Conservation (phyloP, 2,329 filamentous ascomycete species). For the Aureobasidium pullulans region DNA sequence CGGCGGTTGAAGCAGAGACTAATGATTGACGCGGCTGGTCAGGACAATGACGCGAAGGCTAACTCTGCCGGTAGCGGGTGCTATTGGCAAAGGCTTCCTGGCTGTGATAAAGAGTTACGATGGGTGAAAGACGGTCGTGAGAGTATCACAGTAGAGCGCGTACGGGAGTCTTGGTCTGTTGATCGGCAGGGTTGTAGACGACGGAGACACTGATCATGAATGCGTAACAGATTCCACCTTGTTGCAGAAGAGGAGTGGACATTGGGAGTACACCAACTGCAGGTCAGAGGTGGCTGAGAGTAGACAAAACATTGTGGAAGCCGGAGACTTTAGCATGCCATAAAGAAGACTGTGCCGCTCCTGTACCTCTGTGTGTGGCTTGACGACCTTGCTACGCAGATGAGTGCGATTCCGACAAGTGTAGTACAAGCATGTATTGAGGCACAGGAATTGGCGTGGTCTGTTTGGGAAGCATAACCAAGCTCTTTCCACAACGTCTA, state of each 20-base stretch:
- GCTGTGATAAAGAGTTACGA: slow-evolving; percentile 26
- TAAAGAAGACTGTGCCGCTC: slow-evolving; percentile 1
- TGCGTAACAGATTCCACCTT: slow-evolving; percentile 6
- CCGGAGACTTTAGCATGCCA: slow-evolving; percentile 12
- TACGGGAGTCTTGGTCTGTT: slow-evolving; percentile 40
- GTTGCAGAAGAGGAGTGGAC: not conserved
- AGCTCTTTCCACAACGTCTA: slow-evolving; percentile 30
- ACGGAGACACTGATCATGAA: not conserved
- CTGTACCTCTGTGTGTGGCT: slow-evolving; percentile 35
- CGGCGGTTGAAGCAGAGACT: slow-evolving; percentile 45
- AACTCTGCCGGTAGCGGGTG: slow-evolving; percentile 46
- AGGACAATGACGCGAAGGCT: slow-evolving; percentile 40
- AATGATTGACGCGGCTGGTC: slow-evolving; percentile 63
- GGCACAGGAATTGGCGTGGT: slow-evolving; percentile 27
- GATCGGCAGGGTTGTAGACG: slow-evolving; percentile 1
- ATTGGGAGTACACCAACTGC: slow-evolving; percentile 11
- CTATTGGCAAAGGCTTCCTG: slow-evolving; percentile 37
- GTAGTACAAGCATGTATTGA: slow-evolving; percentile 30
- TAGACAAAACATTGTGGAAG: not conserved
- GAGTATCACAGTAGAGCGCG: slow-evolving; percentile 37
- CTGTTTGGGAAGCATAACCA: slow-evolving; percentile 36
- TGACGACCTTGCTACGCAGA: slow-evolving; percentile 49
- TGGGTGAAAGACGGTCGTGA: slow-evolving; percentile 39
- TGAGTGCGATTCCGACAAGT: slow-evolving; percentile 53
- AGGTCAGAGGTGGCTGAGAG: not conserved